These are phyloP conservation scores for Ophiostoma tasmaniense DNA, from an alignment of 2,329 filamentous ascomycete genomes.

Conservation along the genomic window DNA sequence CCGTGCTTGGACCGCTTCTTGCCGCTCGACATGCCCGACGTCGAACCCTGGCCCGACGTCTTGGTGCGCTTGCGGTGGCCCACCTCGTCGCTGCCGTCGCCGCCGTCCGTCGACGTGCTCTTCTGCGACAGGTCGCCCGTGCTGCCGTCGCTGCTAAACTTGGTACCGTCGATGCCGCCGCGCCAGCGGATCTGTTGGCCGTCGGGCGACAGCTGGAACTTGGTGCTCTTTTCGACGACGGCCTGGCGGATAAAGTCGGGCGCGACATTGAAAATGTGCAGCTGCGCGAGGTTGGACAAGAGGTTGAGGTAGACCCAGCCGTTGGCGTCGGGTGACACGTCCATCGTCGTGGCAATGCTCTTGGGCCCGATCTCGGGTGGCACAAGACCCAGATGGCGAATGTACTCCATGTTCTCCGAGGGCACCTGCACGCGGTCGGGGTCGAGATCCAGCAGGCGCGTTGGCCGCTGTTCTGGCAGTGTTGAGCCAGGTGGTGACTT, in stretches of 20 bases:
- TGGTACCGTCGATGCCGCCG: constrained; percentile 57
- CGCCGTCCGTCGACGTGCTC: constrained; percentile 43
- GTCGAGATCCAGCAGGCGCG: constrained; percentile 66
- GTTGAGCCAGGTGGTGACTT: constrained; percentile 32
- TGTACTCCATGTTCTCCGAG: constrained; percentile 70
- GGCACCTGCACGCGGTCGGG: constrained; percentile 68
- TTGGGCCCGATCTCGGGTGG: constrained; percentile 46
- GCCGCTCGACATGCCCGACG: constrained; percentile 29
- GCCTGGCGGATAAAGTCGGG: constrained; percentile 67
- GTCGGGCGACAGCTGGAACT: constrained; percentile 69
- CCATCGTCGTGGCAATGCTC: constrained; percentile 30
- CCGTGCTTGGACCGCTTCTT: constrained; percentile 32
- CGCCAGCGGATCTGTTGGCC: constrained; percentile 74
- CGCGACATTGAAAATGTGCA: constrained; percentile 79
- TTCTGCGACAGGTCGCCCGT: constrained; percentile 37
- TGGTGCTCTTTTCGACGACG: constrained; percentile 59
- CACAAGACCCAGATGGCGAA: constrained; percentile 61
- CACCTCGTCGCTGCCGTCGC: constrained; percentile 35
- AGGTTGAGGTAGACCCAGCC: constrained; percentile 81
- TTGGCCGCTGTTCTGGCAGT: constrained; percentile 63
- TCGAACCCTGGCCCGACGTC: constrained; percentile 30
- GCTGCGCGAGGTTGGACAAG: constrained; percentile 70
- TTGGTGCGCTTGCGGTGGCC: constrained; percentile 40
- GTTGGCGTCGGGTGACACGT: constrained; percentile 54
- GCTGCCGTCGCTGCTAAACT: constrained; percentile 55